Percentiles rank a stretch among this genome's conserved stretches.
phyloP scores from a whole-genome alignment of 116 monocot genomes.

The Papilionanthe hybrid region DNA sequence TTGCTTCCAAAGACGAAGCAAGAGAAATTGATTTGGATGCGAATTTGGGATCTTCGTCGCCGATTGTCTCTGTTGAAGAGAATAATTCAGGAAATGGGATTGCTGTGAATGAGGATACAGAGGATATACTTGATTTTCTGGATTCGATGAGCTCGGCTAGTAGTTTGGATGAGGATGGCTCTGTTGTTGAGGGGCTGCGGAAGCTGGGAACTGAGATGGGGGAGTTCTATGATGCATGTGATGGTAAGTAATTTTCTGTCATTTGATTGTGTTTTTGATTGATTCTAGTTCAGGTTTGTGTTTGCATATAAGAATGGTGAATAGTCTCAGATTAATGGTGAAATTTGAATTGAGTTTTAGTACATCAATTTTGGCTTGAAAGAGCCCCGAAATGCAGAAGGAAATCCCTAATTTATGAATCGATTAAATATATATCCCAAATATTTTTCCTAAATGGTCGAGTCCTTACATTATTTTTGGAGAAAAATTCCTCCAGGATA shows the following conservation, averaged over 20 bases:
- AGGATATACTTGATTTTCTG: conserved; percentile 49
- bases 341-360: not conserved
- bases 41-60: not conserved
- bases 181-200: conserved; percentile 6
- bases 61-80: not conserved
- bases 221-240: conserved; percentile 66
- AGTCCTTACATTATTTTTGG: too few relatives aligned
- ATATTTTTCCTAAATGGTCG: too few relatives aligned
- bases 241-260: conserved; percentile 39
- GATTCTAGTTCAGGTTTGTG: not conserved
- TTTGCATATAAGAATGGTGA: not conserved
- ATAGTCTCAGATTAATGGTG: not conserved
- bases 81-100: conserved; percentile 6
- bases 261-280: not conserved
- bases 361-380: too few relatives aligned
- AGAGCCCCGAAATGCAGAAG: too few relatives aligned
- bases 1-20: not conserved
- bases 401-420: too few relatives aligned
- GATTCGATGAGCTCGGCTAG: conserved; percentile 46
- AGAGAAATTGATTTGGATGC: not conserved
- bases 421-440: too few relatives aligned
- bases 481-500: too few relatives aligned
- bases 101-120: conserved; percentile 20
- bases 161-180: conserved; percentile 31
- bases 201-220: conserved; percentile 34